A percentile compares a stretch with the other conserved stretches of the same genome.
Conservation (phyloP, 768 basidiomycete genomes). For the Sarcomyxa edulis region DNA sequence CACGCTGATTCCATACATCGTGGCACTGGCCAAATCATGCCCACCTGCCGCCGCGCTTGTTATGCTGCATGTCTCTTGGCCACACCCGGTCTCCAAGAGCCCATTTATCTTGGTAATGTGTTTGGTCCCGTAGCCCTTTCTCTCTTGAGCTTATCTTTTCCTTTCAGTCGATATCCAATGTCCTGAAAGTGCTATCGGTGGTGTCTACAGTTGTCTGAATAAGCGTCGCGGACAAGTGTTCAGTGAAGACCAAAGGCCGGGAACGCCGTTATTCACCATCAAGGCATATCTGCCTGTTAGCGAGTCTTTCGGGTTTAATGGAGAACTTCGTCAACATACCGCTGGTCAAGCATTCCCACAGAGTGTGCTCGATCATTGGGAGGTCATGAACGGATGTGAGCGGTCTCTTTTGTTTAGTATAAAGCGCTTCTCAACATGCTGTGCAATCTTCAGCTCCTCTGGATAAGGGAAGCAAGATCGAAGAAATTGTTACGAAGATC, state of each 20-base stretch:
- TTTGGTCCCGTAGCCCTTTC: neutral
- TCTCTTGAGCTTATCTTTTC: slow-evolving; percentile 5
- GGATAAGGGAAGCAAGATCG: slow-evolving; percentile 90
- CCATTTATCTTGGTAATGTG: slow-evolving; percentile 80
- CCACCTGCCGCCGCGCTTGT: slow-evolving; percentile 91
- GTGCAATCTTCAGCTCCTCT: slow-evolving; percentile 47
- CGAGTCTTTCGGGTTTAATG: slow-evolving; percentile 97
- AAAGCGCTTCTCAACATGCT: slow-evolving; percentile 5
- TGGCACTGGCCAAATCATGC: slow-evolving; percentile 98
- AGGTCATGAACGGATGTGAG: slow-evolving; percentile 75
- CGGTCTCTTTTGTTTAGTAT: slow-evolving; percentile 7
- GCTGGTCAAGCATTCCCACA: slow-evolving; percentile 98
- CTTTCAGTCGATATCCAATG: slow-evolving; percentile 91
- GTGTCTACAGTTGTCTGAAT: slow-evolving; percentile 90
- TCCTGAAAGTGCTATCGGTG: slow-evolving; percentile 94
- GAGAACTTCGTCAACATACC: slow-evolving; percentile 86
- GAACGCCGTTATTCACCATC: slow-evolving; percentile 98
- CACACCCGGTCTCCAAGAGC: slow-evolving; percentile 89
- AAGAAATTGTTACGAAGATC: slow-evolving; percentile 76
- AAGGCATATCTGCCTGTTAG: slow-evolving; percentile 88
- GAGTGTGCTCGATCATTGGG: slow-evolving; percentile 89
- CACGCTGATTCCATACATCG: slow-evolving; percentile 99
- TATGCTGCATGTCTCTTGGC: slow-evolving; percentile 96
- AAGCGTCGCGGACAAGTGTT: slow-evolving; percentile 97
- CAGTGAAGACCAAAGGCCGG: slow-evolving; percentile 90